Evolutionary conservation across 2,329 filamentous ascomycete genomes (phyloP), one percentile per base, ranked within the genome.

Genomic region (Bimuria novae-zelandiae): DNA sequence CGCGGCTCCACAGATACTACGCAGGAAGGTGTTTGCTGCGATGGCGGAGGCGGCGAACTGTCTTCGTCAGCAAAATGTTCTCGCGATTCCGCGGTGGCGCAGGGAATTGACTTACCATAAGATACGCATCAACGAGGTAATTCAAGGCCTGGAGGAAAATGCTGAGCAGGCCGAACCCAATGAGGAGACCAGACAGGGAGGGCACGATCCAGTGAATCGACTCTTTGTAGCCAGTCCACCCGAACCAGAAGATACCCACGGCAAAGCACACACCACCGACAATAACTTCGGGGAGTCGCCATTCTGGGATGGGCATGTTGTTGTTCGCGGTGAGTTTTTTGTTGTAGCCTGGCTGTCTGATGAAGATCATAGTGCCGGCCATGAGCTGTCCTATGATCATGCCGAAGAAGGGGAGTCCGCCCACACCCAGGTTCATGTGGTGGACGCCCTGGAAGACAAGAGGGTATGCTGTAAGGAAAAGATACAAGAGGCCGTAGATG

Each of bases 401-500:
- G 49, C 91, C 91, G 64, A 96, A 90, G 73, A 92, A 96, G 3
- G 90, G 86, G 2, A 97, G 80, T 1, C 91, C 91, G 10, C 87
- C 84, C 21, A 90, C 76, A 53, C 92, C 92, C 1, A 81, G 69
- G 35, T 78, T 84, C 77, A 94, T 88, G 57, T 82, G 80, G 71
- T 96, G 88, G 1, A 94, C 81, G 3, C 74, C 69, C 55, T 87
- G 80, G 76, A 94, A 96, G 36, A 95, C 88, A 39, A 94, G 82
- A 0, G 89, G 89, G 62, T 94, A 95, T 0, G 90, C 89, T 0
- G 90, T 92, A 48, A 96, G 79, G 78, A 93, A 94, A 19, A 94
- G 85, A 67, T 95, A 96, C 0, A 96, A 82, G 0, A 94, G 79
- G 1, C 82, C 88, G 65, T 92, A 75, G 40, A 74, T 73, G 55